Evolutionary conservation across 768 basidiomycete species (phyloP), one percentile per base, ranked within the genome.

Genomic region (Russula dissimulans): DNA sequence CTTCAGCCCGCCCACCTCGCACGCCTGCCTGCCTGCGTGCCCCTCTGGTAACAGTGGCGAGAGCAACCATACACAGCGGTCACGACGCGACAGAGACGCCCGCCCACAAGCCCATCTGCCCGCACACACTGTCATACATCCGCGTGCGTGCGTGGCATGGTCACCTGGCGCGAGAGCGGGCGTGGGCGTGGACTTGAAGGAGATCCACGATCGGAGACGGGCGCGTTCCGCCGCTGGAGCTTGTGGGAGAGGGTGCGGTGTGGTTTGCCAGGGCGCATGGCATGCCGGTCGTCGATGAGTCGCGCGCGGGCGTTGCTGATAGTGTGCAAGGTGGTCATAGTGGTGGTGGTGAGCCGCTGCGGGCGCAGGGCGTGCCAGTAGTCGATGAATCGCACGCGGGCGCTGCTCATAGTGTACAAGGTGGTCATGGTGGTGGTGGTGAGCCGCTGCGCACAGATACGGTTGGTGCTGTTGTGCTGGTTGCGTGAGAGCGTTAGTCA

Each of bases 401-500:
- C 9, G 45, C 36, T 2, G 34, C 5, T 17, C 8, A 9, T 14
- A 18, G 18, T 14, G 8, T 38, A 63, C n/a, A 41, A 7, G 39
- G 9, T 41, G 39, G 1, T 7, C 39, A 41, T 41, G 5, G 12
- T 41, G 39, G 14, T 22, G 17, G 11, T 64, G 49, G 58, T n/a
- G n/a, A 60, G 70, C 65, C 65, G 67, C 60, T 73, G 56, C 86
- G 90, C n/a, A n/a, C n/a, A 67, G 90, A 92, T 69, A 92, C 90
- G 0, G 90, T 92, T 5, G 90, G 90, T 14, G 89, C 88, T n/a
- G 76, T 89, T 39, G 82, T 76, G 14, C 82, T 79, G 3, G 43
- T 52, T 36, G 34, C n/a, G n/a, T n/a, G n/a, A n/a, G n/a, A n/a
- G n/a, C n/a, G n/a, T n/a, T n/a, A n/a, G n/a, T n/a, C n/a, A n/a